Conservation (phyloP, 106 monocot species). For the Platanthera guangdongensis region DNA sequence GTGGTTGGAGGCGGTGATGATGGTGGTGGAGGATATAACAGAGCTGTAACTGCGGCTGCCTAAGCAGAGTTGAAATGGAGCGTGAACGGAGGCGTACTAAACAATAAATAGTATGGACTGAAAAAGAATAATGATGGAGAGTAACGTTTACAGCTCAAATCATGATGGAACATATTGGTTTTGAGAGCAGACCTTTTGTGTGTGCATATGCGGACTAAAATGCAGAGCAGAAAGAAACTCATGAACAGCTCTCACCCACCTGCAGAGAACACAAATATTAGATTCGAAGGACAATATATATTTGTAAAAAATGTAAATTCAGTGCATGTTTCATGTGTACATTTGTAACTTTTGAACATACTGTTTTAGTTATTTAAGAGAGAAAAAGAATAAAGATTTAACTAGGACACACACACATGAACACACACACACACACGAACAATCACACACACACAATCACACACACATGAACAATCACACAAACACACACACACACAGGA, state of each 20-base stretch:
- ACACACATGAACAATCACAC: too few species aligned
- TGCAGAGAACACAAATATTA: constrained; percentile 13
- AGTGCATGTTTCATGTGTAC: background rate
- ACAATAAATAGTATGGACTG: too few species aligned
- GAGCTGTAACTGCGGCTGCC: too few species aligned
- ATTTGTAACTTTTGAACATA: background rate
- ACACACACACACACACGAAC: too few species aligned
- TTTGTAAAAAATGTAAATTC: background rate
- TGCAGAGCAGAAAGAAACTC: constrained; percentile 67
- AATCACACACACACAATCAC: too few species aligned
- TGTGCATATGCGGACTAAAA: constrained; percentile 49
- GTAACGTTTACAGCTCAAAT: background rate
- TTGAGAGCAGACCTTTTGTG: constrained; percentile 31
- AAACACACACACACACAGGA: too few species aligned
- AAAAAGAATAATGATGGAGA: too few species aligned
- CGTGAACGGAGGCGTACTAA: too few species aligned
- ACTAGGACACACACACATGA: background rate
- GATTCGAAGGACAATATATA: background rate
- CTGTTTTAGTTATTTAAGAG: too few species aligned
- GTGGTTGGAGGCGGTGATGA: too few species aligned
- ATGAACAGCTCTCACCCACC: constrained; percentile 82
- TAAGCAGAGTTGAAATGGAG: too few species aligned
- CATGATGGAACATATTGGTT: background rate
- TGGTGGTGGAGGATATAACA: too few species aligned
- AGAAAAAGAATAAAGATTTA: background rate